Conservation (phyloP, 2,329 filamentous ascomycete species). For the Colletotrichum plurivorum region DNA sequence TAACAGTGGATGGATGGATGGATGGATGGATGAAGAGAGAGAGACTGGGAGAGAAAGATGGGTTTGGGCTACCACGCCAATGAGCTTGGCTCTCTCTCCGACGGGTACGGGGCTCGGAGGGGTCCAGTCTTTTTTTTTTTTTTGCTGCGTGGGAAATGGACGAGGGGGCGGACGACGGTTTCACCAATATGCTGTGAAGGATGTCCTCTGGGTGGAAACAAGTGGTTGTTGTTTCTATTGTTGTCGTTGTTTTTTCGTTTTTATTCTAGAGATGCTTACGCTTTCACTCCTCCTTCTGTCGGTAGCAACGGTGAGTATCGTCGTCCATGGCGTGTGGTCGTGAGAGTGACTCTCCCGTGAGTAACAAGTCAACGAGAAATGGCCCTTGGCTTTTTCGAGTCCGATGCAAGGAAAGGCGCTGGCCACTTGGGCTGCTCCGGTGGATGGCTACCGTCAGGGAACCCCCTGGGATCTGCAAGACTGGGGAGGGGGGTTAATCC, state of each 20-base stretch:
- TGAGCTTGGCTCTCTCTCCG: slow-evolving; percentile 34
- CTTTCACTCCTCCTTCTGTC: too few species aligned
- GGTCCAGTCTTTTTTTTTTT: not conserved
- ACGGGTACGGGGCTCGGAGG: slow-evolving; percentile 28
- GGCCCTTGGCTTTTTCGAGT: too few species aligned
- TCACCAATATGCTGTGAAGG: slow-evolving; percentile 20
- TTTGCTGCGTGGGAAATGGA: slow-evolving; percentile 19
- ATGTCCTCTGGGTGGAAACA: not conserved
- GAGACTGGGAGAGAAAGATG: too few species aligned
- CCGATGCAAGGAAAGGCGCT: slow-evolving; percentile 12
- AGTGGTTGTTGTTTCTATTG: not conserved
- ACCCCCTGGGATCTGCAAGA: slow-evolving; percentile 38
- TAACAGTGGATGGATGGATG: too few species aligned
- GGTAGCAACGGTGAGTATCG: too few species aligned
- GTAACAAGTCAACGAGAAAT: too few species aligned
- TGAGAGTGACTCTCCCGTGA: too few species aligned
- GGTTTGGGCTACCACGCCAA: slow-evolving; percentile 21
- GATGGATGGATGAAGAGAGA: too few species aligned
- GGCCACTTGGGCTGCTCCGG: slow-evolving; percentile 4
- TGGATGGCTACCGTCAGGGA: slow-evolving; percentile 33
- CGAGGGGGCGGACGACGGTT: slow-evolving; percentile 24
- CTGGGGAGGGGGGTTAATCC: slow-evolving; percentile 33
- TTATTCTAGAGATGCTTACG: too few species aligned
- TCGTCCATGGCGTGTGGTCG: too few species aligned
- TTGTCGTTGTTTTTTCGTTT: not conserved